Evolutionary conservation across 345 rosid species (phyloP).

Genomic region (Rhodomyrtus tomentosa): DNA sequence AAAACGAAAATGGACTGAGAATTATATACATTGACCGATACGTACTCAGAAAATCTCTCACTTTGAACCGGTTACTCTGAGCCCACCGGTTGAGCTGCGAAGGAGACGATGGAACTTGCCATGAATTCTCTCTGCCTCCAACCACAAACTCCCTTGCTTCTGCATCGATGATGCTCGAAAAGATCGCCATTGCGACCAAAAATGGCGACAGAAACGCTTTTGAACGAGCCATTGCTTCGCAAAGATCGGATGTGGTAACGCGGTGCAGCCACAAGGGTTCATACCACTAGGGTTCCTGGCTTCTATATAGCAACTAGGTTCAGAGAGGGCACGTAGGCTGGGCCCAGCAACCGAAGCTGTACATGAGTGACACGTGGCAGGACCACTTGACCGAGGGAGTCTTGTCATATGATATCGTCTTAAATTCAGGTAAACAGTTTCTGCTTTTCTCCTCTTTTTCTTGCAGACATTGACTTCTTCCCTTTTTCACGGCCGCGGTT

Average conservation of each 20-base stretch:
- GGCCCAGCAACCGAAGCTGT: not conserved
- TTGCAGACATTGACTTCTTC: not conserved
- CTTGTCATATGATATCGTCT: not conserved
- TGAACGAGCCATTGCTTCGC: not conserved
- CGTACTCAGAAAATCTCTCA: constrained; percentile 36
- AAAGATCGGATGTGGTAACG: not conserved
- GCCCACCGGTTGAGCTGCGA: constrained; percentile 37
- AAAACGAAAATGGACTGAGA: not conserved
- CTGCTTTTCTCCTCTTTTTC: not conserved
- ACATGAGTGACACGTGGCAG: not conserved
- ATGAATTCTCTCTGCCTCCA: constrained; percentile 39
- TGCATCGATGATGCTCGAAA: constrained; percentile 1
- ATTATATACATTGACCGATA: not conserved
- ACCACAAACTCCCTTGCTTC: constrained; percentile 37
- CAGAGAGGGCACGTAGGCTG: no score
- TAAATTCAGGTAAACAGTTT: not conserved
- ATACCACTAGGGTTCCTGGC: not conserved
- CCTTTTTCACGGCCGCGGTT: not conserved
- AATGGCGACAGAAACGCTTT: not conserved
- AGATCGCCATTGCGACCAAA: not conserved
- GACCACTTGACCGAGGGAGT: not conserved
- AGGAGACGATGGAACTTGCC: constrained; percentile 42
- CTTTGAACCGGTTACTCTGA: constrained; percentile 17
- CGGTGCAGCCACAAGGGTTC: not conserved
- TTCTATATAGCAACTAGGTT: not conserved